Percentiles rank a stretch among this genome's conserved stretches.
Evolutionary conservation across 306 rosid species (phyloP).

Genomic region (Ormosia semicastrata): DNA sequence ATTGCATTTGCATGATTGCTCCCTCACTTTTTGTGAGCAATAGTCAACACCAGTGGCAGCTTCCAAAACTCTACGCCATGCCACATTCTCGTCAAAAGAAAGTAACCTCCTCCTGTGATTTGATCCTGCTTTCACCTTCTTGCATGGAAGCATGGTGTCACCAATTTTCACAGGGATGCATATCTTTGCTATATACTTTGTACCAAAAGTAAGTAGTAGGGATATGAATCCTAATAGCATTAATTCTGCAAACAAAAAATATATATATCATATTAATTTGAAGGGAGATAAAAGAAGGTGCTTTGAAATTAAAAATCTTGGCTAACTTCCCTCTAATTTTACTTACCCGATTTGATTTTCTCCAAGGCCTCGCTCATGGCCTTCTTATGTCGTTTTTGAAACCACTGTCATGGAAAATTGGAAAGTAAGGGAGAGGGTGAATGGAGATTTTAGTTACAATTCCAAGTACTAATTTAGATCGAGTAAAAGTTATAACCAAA

Average conservation of each 20-base stretch:
- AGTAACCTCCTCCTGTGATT: conserved; percentile 42
- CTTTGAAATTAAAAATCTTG: background rate
- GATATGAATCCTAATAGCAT: conserved; percentile 78
- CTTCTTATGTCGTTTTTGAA: conserved; percentile 58
- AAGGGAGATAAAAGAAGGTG: background rate
- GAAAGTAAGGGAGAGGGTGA: background rate
- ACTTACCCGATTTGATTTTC: conserved; percentile 65
- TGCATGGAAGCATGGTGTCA: conserved; percentile 67
- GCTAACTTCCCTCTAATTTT: background rate
- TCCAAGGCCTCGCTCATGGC: conserved; percentile 77
- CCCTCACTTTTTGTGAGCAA: conserved; percentile 42
- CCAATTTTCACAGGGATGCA: conserved; percentile 44
- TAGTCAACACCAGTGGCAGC: conserved; percentile 27
- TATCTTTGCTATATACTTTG: conserved; percentile 47
- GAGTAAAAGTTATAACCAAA: background rate
- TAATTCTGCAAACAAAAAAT: conserved; percentile 48
- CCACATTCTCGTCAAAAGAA: conserved; percentile 17
- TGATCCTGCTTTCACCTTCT: background rate
- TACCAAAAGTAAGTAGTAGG: conserved; percentile 58
- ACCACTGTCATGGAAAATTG: conserved; percentile 42
- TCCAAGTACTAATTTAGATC: background rate
- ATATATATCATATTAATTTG: background rate
- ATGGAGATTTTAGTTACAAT: background rate
- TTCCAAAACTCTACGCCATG: conserved; percentile 56
- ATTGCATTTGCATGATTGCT: background rate